Evolutionary conservation across 768 basidiomycete genomes (phyloP).

Genomic region (Mycena vitilis): DNA sequence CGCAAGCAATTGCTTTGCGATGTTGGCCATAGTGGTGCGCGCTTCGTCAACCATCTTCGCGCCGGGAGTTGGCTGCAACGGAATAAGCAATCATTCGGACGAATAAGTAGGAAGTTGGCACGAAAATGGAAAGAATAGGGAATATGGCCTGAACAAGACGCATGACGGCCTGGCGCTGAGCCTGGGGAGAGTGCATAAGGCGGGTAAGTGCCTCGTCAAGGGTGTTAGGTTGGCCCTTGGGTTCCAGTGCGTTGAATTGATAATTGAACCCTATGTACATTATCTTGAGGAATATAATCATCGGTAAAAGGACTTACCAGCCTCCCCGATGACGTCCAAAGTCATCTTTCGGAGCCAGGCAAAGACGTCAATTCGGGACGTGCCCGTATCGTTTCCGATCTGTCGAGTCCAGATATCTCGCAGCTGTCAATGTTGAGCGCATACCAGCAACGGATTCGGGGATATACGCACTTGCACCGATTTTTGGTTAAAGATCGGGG

Average conservation of each 20-base stretch:
- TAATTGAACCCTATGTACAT: slow-evolving; percentile 42
- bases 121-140: slow-evolving; percentile 42
- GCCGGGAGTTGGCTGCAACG: neutral
- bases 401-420: slow-evolving; percentile 56
- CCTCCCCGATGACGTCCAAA: slow-evolving; percentile 82
- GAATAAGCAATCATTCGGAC: neutral
- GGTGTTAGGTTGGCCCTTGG: slow-evolving; percentile 39
- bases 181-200: slow-evolving; percentile 45
- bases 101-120: slow-evolving; percentile 29
- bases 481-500: slow-evolving; percentile 59
- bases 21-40: slow-evolving; percentile 55
- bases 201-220: slow-evolving; percentile 55
- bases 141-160: neutral
- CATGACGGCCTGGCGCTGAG: slow-evolving; percentile 32
- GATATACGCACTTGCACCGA: slow-evolving; percentile 42
- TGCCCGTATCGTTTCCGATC: slow-evolving; percentile 43
- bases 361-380: slow-evolving; percentile 65
- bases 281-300: neutral
- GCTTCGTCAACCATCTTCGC: slow-evolving; percentile 30
- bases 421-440: slow-evolving; percentile 44
- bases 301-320: slow-evolving; percentile 31
- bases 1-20: slow-evolving; percentile 59
- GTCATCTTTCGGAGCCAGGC: slow-evolving; percentile 76
- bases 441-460: neutral
- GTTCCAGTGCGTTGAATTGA: slow-evolving; percentile 37